Evolutionary conservation across 345 rosid genomes (phyloP).

Genomic region (Aegle marmelos): DNA sequence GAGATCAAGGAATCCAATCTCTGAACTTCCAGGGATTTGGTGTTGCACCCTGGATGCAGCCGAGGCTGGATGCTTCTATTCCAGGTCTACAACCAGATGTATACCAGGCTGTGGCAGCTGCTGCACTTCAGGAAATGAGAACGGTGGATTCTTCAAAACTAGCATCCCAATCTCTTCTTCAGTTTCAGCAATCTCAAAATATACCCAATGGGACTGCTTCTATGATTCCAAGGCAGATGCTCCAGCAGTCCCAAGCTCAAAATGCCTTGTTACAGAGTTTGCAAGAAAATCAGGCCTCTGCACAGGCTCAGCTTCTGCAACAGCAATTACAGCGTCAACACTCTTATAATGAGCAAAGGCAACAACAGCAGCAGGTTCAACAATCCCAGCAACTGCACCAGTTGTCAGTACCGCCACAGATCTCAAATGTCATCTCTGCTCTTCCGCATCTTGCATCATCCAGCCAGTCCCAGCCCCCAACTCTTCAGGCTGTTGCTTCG

Average conservation of each 20-base stretch:
- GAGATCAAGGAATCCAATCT: conserved; percentile 42
- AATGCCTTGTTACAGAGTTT: conserved; percentile 22
- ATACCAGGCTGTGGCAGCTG: conserved; percentile 49
- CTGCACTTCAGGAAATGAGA: conserved; percentile 49
- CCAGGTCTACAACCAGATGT: conserved; percentile 36
- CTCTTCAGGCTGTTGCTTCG: conserved; percentile 26
- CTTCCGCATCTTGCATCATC: conserved; percentile 28
- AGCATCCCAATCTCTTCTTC: conserved; percentile 36
- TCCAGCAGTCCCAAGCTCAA: conserved; percentile 32
- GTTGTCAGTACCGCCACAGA: conserved; percentile 27
- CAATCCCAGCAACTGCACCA: conserved; percentile 32
- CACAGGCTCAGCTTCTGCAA: conserved; percentile 38
- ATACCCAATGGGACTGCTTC: conserved; percentile 21
- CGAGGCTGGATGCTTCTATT: conserved; percentile 39
- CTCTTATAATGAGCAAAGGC: conserved; percentile 28
- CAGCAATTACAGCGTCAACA: conserved; percentile 34
- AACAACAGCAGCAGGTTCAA: conserved; percentile 32
- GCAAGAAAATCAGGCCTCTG: conserved; percentile 30
- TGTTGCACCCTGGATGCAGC: conserved; percentile 40
- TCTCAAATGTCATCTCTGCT: conserved; percentile 26
- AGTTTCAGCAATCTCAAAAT: conserved; percentile 33
- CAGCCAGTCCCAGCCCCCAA: conserved; percentile 30
- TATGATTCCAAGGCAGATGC: conserved; percentile 35
- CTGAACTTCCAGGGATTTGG: conserved; percentile 45
- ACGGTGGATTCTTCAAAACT: conserved; percentile 35